Conservation (phyloP, 257 asterid genomes). For the Salvia miltiorrhiza region DNA sequence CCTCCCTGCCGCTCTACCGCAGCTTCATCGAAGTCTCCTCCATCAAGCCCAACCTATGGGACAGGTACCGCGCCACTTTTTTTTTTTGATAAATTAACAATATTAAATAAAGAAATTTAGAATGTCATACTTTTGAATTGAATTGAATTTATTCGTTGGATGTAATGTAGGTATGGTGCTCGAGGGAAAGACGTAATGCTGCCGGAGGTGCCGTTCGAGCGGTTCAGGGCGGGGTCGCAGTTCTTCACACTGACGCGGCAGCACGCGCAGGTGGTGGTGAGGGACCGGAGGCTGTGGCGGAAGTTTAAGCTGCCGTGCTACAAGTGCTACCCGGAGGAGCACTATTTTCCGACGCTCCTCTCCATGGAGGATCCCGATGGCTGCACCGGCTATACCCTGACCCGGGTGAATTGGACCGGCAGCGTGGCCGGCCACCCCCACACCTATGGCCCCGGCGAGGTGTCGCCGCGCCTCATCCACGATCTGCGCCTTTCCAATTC, state of each 20-base stretch:
- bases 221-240: slow-evolving; percentile 69
- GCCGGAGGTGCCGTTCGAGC: slow-evolving; percentile 55
- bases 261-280: slow-evolving; percentile 50
- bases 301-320: slow-evolving; percentile 61
- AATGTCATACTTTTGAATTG: too few relatives aligned
- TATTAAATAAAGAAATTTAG: too few relatives aligned
- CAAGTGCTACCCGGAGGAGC: slow-evolving; percentile 78
- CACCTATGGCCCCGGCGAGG: slow-evolving; percentile 44
- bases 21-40: slow-evolving; percentile 64
- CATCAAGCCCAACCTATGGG: slow-evolving; percentile 48
- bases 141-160: background rate
- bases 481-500: slow-evolving; percentile 47
- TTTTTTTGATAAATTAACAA: too few relatives aligned
- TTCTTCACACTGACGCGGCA: slow-evolving; percentile 54
- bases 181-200: slow-evolving; percentile 57
- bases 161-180: slow-evolving; percentile 12
- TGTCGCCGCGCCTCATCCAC: slow-evolving; percentile 44
- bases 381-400: slow-evolving; percentile 51
- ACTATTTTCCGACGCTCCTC: slow-evolving; percentile 69
- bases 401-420: slow-evolving; percentile 80
- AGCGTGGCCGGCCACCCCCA: slow-evolving; percentile 69
- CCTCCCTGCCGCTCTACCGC: slow-evolving; percentile 17
- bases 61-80: slow-evolving; percentile 31
- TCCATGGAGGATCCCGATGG: slow-evolving; percentile 82
- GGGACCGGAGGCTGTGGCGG: slow-evolving; percentile 60